Evolutionary conservation across 192 early-diverging fungal genomes (phyloP), one percentile per base, ranked within the genome.

Genomic region (Rhizoclosmatium sp.): DNA sequence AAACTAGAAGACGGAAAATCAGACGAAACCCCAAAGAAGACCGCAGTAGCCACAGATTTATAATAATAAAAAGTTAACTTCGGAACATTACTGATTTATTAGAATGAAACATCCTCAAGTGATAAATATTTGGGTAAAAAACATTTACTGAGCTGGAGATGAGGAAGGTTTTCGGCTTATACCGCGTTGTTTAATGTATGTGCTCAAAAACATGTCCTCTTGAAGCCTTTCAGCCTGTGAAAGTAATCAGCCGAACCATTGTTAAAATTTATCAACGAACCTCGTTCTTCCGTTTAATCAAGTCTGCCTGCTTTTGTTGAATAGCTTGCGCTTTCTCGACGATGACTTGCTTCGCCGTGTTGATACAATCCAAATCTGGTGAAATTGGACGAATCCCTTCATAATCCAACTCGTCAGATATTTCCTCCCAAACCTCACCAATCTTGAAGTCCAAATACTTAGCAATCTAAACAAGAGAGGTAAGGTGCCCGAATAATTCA

Each of bases 281-380:
- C 79, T 86, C 61, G 23, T 44, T 46, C 42, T 76, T 78, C 39
- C 68, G 59, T 40, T 47, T 31, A 2, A 82, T 51, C 3, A 86
- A 65, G 7, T 82, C 85, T 9, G n/a, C 47, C 60, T 86, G 85
- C 75, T 82, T 72, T 23, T 76, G 23, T 56, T 69, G 39, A 31
- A 86, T 81, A 4, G 70, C 80, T 47, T 71, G 7, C 21, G 79
- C 72, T 68, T 86, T 86, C 7, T 82, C 79, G 14, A 80, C 59
- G 0, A 80, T 78, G 14, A 80, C 78, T 81, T 94, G 93, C 85
- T 96, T 96, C 0, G 95, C 95, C 73, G 93, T 93, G 84, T 45
- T 64, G 9, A 87, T 71, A 72, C 83, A 87, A 16, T 82, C 69
- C 44, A 82, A 39, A 74, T 88, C 87, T 2, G 87, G 87, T 4